Base-by-base conservation (phyloP, 352 stramenopile species). In the Pythium oligandrum region DNA sequence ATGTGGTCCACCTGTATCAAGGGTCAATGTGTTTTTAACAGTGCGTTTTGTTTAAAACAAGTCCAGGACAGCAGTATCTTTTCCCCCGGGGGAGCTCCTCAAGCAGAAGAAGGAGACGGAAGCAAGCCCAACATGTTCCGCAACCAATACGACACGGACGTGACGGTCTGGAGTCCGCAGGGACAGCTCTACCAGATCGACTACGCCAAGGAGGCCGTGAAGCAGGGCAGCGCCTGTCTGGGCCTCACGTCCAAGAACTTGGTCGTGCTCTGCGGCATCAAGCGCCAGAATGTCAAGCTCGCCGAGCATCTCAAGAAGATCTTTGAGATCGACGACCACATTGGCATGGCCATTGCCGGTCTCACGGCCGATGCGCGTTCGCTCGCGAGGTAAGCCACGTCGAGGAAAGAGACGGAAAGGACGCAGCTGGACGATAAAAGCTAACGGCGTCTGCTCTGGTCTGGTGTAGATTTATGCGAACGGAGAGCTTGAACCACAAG, bases 91-190 rank as follows among this genome's bases (percentile, higher is more conserved):
- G 49, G 9, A 62, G 51, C 42, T 44, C 31, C 54, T 44, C 37
- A 52, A 48, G 46, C 26, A 10, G n/a, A 51, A 56, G 58, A 45
- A 58, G 10, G 26, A 32, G 38, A 34, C 9, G 7, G 50, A 56
- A 56, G 50, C 11, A 46, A 55, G 49, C 4, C 48, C 40, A 60
- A 12, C 34, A 99, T 99, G 97, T 99, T 99, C 77, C 88, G 96
- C 60, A 99, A 99, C 78, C 92, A 98, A 75, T 99, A 99, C 76
- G 97, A 99, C 84, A 99, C 97, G 56, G 97, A 99, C 75, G 97
- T 99, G 69, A 99, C 97, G 47, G 97, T 99, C 51, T 99, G 96
- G 96, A 98, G 87, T 74, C 97, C 97, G 34, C 96, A 99, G 83
- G 97, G 97, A 39, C 95, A 98, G 66, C 77, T 99, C 44, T 93